Base-by-base conservation (phyloP, 441 rosid species). In the Pelargonium fulgidum region DNA sequence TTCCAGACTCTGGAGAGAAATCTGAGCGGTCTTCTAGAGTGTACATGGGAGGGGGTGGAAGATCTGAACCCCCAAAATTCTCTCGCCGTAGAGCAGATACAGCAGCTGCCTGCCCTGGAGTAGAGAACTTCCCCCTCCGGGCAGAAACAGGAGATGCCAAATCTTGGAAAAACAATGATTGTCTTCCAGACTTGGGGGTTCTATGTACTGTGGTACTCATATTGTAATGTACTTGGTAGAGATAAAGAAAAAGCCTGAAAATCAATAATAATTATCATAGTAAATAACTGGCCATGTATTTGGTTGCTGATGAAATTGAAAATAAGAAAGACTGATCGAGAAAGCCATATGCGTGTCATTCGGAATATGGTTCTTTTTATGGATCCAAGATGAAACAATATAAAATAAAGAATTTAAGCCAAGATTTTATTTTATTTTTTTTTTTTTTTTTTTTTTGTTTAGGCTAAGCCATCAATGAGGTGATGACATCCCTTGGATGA, bases 61-160 rank as follows among this genome's bases (percentile, higher is more conserved):
- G 95, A 83, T 93, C 95, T 0, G 96, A 86, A 61, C 85, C 86
- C 64, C 91, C 89, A 7, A 86, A 80, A 81, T 87, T 89, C 69
- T 93, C 99, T 9, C 91, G 91, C 96, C 99, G 86, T 67, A 89
- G 82, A 11, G 99, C 88, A 9, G 99, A 93, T 1, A 93, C 99
- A 0, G 96, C 98, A 5, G 99, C 95, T 39, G 89, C 86, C 69
- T 91, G 97, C 0, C 91, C 95, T 0, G 97, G 87, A 65, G 56
- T 91, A 0, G 91, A 85, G 77, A 89, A 89, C 62, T 86, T 91
- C 6, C 93, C 92, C 71, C 90, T 79, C 2, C 89, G 83, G 0
- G 92, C 77, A 10, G 99, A 93, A 62, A 90, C 72, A 0, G 97
- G 97, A 3, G 96, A 85, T 4, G 92, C 90, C 79, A 93, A 79